Base-by-base conservation (phyloP, 2,329 filamentous ascomycete species). In the Fusarium sp. region DNA sequence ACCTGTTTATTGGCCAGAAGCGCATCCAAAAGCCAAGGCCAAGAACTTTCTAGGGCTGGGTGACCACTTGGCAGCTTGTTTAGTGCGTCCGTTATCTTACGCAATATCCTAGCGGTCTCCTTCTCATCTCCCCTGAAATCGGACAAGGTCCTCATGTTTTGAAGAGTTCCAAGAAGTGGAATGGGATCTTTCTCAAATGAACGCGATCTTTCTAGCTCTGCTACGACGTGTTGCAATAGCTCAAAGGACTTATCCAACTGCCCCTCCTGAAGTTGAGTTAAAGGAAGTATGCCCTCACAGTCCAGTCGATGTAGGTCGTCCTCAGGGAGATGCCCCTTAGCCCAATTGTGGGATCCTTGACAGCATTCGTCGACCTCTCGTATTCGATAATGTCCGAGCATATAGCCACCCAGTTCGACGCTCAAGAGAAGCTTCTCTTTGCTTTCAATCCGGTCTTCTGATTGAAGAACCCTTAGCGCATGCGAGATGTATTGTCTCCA, bases 321-420 rank as follows among this genome's bases (percentile, higher is more conserved):
- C 11, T 45, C 40, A 6, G 20, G 12, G 20, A 45, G 20, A 2
- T 45, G 12, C 12, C 6, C 12, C 20, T 45, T 45, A 4, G 20
- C 40, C 40, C 40, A 45, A 9, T 12, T 12, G 4, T 2, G 14
- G 6, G 40, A 45, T 14, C 25, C 11, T 14, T 12, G 20, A 22
- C 0, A 9, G 20, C 20, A 22, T 25, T 45, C 40, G 1, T 1
- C 6, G 2, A 12, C 40, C 40, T 25, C 43, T 12, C 20, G 2
- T 1, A 4, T 1, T 6, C 20, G 20, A 5, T 20, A 6, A 15
- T 47, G 12, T 12, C 0, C 0, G 9, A 15, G 20, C 20, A 47
- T 2, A 22, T 22, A 25, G 12, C 0, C 0, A 14, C 43, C 7
- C 3, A 47, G 6, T 22, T 47, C 7, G 20, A 4, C 4, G 43